Percentiles rank a stretch among this genome's conserved stretches.
phyloP scores from a whole-genome alignment of 768 basidiomycete genomes.

The Pleurotus pulmonarius region DNA sequence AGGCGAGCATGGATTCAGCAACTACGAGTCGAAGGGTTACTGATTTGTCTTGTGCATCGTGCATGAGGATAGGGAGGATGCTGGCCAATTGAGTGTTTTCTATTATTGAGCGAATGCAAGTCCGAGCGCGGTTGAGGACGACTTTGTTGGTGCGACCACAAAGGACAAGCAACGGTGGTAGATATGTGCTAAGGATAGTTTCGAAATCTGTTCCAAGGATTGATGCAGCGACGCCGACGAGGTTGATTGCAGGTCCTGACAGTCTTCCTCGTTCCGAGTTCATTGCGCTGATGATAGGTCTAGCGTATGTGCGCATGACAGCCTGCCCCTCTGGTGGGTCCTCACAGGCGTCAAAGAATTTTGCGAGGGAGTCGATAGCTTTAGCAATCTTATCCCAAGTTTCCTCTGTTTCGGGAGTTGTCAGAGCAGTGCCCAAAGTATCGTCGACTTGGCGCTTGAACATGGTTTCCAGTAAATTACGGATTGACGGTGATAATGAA shows the following conservation, averaged over 20 bases:
- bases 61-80: slow-evolving; percentile 58
- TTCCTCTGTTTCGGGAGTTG: slow-evolving; percentile 68
- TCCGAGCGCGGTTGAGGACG: slow-evolving; percentile 60
- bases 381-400: slow-evolving; percentile 70
- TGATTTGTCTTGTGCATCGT: slow-evolving; percentile 66
- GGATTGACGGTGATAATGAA: too few species aligned
- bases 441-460: slow-evolving; percentile 33
- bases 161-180: slow-evolving; percentile 64
- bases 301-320: slow-evolving; percentile 46
- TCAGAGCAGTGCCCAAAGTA: slow-evolving; percentile 31
- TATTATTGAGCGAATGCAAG: slow-evolving; percentile 57
- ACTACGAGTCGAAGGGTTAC: slow-evolving; percentile 56
- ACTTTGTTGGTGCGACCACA: slow-evolving; percentile 80
- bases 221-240: slow-evolving; percentile 49
- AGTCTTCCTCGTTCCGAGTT: slow-evolving; percentile 73
- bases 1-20: slow-evolving; percentile 62
- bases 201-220: slow-evolving; percentile 64
- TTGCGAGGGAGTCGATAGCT: slow-evolving; percentile 41
- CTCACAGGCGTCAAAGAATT: slow-evolving; percentile 46
- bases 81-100: slow-evolving; percentile 64
- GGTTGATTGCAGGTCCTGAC: slow-evolving; percentile 62
- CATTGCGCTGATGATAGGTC: slow-evolving; percentile 55
- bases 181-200: slow-evolving; percentile 57
- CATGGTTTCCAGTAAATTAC: not conserved
- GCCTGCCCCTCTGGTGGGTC: slow-evolving; percentile 47